Evolutionary conservation across 768 basidiomycete genomes (phyloP).

Genomic region (Pleurotus ostreatus): DNA sequence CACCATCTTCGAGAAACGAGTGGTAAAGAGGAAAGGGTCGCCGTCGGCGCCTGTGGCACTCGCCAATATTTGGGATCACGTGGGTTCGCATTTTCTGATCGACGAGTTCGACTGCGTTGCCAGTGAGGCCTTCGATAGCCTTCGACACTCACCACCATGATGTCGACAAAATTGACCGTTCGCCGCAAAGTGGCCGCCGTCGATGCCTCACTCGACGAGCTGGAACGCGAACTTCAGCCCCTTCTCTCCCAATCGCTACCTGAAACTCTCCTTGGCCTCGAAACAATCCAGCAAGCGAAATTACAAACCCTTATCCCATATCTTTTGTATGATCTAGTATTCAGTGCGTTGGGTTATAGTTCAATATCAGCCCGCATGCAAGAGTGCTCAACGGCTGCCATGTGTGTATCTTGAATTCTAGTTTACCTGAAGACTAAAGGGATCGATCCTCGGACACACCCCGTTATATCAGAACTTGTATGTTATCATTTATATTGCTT

Average conservation of each 20-base stretch:
- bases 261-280: slow-evolving; percentile 59
- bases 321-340: slow-evolving; percentile 79
- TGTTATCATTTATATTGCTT: slow-evolving; percentile 11
- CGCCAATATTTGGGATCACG: too few relatives aligned
- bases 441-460: slow-evolving; percentile 75
- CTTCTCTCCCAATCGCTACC: slow-evolving; percentile 65
- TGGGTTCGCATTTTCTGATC: too few relatives aligned
- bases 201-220: slow-evolving; percentile 56
- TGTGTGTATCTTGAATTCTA: slow-evolving; percentile 22
- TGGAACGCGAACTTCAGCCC: slow-evolving; percentile 64
- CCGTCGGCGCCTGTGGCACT: too few relatives aligned
- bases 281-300: slow-evolving; percentile 78
- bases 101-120: too few relatives aligned
- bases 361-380: neutral
- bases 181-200: slow-evolving; percentile 47
- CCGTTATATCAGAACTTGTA: slow-evolving; percentile 71
- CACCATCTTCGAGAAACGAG: slow-evolving; percentile 33
- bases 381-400: neutral
- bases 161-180: slow-evolving; percentile 31
- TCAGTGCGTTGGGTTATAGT: slow-evolving; percentile 47
- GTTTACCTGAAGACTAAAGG: slow-evolving; percentile 82
- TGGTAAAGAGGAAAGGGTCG: too few relatives aligned
- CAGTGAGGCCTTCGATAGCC: neutral
- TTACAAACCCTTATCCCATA: slow-evolving; percentile 79
- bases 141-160: neutral